Base-by-base conservation (phyloP, 129 eudicot genomes). In the Chrysanthemum lavandulifolium region DNA sequence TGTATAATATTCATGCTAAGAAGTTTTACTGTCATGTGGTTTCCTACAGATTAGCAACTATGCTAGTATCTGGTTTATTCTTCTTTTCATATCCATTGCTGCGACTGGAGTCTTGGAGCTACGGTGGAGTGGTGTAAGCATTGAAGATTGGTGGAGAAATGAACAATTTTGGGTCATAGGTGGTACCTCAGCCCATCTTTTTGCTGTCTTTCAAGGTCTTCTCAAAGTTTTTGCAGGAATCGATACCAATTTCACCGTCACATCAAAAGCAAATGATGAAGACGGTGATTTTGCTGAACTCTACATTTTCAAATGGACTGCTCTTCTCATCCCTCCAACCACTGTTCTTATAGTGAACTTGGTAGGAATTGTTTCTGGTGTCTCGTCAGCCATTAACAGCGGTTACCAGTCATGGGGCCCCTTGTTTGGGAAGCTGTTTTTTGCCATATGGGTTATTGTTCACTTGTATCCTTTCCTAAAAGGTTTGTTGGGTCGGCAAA, bases 151-250 rank as follows among this genome's bases (percentile, higher is more conserved):
- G 90, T 88, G 95, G 95, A 85, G 95, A 76, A 88, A 88, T 23
- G 95, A 88, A 61, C 95, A 88, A 29, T 88, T 88, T 59, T 88
- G 95, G 90, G 95, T 88, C 33, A 88, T 88, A 21, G 95, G 95
- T 53, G 95, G 95, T 10, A 82, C 84, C 12, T 85, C 95, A 1
- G 86, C 95, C 4, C 95, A 88, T 78, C 86, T 88, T 50, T 82
- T 85, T 48, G 95, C 90, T 6, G 85, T 88, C 27, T 82, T 88
- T 83, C 95, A 85, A 70, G 88, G 95, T 49, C 84, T 88, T 12
- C 78, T 88, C 9, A 88, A 80, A 77, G 95, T 88, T 23, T 76
- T 88, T 5, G 90, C 90, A 3, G 90, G 95, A 19, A 80, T 88
- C 56, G 82, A 83, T 59, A 88, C 95, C 14, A 88, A 85, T 27